Conservation (phyloP, 1,139 yeast species). For the Kodamaea arcana region DNA sequence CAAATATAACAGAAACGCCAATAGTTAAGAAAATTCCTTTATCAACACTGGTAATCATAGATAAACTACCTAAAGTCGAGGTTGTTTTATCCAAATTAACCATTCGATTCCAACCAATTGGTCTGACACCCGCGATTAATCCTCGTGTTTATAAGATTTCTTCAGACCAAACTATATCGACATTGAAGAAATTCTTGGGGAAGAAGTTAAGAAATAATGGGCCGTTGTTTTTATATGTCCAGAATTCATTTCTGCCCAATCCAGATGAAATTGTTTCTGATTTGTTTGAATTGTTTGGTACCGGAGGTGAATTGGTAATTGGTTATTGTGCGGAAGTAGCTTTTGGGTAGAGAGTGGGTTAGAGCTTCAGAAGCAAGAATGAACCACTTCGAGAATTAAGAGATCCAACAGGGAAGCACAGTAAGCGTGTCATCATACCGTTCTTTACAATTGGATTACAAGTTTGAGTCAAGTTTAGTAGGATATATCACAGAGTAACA, state of each 20-base stretch:
- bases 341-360: slow-evolving; percentile 37
- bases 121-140: slow-evolving; percentile 47
- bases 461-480: too few species aligned
- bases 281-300: slow-evolving; percentile 39
- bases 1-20: background rate
- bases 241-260: slow-evolving; percentile 57
- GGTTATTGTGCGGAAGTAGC: slow-evolving; percentile 57
- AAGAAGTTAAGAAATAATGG: slow-evolving; percentile 33
- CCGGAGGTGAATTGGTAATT: slow-evolving; percentile 48
- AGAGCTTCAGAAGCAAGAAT: too few species aligned
- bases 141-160: slow-evolving; percentile 52
- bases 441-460: too few species aligned
- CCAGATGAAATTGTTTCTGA: slow-evolving; percentile 56
- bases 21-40: slow-evolving; percentile 16
- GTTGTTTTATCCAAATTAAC: slow-evolving; percentile 26
- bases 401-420: too few species aligned
- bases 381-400: too few species aligned
- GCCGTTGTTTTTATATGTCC: slow-evolving; percentile 41
- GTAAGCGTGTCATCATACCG: too few species aligned
- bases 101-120: slow-evolving; percentile 55
- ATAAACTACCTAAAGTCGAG: slow-evolving; percentile 12
- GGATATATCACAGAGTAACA: too few species aligned
- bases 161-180: slow-evolving; percentile 41
- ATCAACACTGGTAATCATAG: slow-evolving; percentile 22
- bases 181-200: slow-evolving; percentile 42